Evolutionary conservation across 192 early-diverging fungal genomes (phyloP).

Genomic region (Backusella sp.): DNA sequence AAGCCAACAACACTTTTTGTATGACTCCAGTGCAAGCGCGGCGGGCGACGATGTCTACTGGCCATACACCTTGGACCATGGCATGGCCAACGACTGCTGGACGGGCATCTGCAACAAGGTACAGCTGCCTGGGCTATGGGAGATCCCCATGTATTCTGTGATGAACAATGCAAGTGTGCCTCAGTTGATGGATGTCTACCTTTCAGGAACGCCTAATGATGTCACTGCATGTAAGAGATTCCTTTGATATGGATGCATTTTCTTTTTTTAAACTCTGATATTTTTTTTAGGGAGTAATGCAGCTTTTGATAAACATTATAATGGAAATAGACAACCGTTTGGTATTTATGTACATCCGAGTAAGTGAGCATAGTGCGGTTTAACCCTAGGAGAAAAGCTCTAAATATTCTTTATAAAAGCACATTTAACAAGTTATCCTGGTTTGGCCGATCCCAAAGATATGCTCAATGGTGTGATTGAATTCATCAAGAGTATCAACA

Average conservation of each 20-base stretch:
- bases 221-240: slow-evolving; percentile 37
- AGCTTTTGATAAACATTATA: slow-evolving; percentile 47
- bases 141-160: slow-evolving; percentile 63
- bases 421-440: slow-evolving; percentile 36
- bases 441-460: slow-evolving; percentile 18
- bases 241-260: not conserved
- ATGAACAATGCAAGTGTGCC: slow-evolving; percentile 36
- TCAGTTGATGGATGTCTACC: slow-evolving; percentile 50
- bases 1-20: slow-evolving; percentile 40
- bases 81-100: slow-evolving; percentile 57
- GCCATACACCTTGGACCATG: slow-evolving; percentile 71
- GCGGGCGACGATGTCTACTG: slow-evolving; percentile 43
- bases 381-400: too few relatives aligned
- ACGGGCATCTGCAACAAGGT: slow-evolving; percentile 43
- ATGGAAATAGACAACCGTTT: slow-evolving; percentile 51
- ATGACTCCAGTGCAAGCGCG: slow-evolving; percentile 53
- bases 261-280: not conserved
- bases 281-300: slow-evolving; percentile 25
- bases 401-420: slow-evolving; percentile 21
- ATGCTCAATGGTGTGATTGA: slow-evolving; percentile 30
- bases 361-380: slow-evolving; percentile 14
- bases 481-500: slow-evolving; percentile 47
- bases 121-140: slow-evolving; percentile 56
- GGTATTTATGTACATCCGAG: slow-evolving; percentile 48
- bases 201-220: slow-evolving; percentile 34